Percentiles rank a stretch among this genome's conserved stretches.
Conservation (phyloP, 495 filamentous ascomycete species). For the Thermothielavioides terrestris region DNA sequence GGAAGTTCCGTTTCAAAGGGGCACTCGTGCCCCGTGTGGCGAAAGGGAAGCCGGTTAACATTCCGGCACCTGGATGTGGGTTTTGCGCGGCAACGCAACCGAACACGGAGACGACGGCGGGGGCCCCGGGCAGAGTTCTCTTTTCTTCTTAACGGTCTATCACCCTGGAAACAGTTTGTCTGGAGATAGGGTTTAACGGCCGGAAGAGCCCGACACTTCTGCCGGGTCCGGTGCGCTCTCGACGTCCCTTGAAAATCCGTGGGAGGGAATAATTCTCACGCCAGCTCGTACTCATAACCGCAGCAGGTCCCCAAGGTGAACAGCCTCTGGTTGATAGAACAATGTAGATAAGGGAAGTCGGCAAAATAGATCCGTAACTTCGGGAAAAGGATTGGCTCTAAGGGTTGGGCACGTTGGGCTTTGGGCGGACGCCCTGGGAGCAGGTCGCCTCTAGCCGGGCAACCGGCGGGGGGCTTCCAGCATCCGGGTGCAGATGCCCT, state of each 20-base stretch:
- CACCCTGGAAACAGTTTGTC: conserved; percentile 52
- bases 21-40: conserved; percentile 20
- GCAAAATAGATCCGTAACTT: conserved; percentile 46
- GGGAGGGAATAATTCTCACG: conserved; percentile 58
- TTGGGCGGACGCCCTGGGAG: conserved; percentile 26
- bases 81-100: conserved; percentile 58
- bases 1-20: background rate
- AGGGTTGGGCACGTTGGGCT: background rate
- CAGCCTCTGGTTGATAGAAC: conserved; percentile 67
- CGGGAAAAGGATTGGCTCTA: conserved; percentile 1
- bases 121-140: conserved; percentile 52
- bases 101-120: conserved; percentile 48
- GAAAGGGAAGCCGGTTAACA: conserved; percentile 60
- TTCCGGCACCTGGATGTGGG: conserved; percentile 60
- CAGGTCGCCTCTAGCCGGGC: conserved; percentile 43
- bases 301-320: conserved; percentile 66
- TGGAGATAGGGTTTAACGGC: conserved; percentile 50
- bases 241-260: conserved; percentile 64
- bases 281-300: conserved; percentile 61
- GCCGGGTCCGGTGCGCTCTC: conserved; percentile 54
- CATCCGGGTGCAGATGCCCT: conserved; percentile 25
- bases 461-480: conserved; percentile 18
- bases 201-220: conserved; percentile 57
- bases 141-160: conserved; percentile 58
- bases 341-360: conserved; percentile 66